Evolutionary conservation across 2,329 filamentous ascomycete genomes (phyloP).

Genomic region (Fusarium sp.): DNA sequence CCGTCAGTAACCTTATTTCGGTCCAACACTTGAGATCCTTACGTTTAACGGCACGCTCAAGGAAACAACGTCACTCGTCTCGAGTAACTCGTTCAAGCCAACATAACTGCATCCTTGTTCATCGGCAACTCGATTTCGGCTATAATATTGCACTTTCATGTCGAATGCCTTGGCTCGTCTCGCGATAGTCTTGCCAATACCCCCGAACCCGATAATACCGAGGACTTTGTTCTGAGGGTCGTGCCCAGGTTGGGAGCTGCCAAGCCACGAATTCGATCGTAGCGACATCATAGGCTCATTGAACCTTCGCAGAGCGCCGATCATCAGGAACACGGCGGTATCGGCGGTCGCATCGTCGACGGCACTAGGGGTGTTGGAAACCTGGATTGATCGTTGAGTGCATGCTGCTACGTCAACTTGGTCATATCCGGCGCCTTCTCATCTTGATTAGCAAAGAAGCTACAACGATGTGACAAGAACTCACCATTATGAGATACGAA

Average conservation of each 20-base stretch:
- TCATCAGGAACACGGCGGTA: background rate
- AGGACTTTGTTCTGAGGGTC: background rate
- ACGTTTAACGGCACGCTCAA: background rate
- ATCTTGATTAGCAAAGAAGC: too few relatives aligned
- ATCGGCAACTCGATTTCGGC: background rate
- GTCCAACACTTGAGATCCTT: too few relatives aligned
- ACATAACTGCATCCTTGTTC: background rate
- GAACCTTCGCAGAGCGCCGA: background rate
- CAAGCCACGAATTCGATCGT: background rate
- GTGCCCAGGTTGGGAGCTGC: background rate
- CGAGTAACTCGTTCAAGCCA: background rate
- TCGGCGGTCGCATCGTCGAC: background rate
- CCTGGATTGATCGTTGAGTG: background rate
- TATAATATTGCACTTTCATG: background rate
- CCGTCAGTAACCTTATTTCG: too few relatives aligned
- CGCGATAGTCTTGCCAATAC: background rate
- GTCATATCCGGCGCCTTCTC: background rate
- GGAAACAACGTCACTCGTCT: background rate
- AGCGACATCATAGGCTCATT: background rate
- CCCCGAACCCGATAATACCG: conserved; percentile 2
- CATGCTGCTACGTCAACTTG: conserved; percentile 1
- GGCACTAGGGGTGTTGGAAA: background rate
- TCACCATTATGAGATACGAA: too few relatives aligned
- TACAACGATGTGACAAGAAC: too few relatives aligned
- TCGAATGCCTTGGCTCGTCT: background rate